Conservation (phyloP, 2,329 filamentous ascomycete genomes). For the Metarhizium anisopliae region DNA sequence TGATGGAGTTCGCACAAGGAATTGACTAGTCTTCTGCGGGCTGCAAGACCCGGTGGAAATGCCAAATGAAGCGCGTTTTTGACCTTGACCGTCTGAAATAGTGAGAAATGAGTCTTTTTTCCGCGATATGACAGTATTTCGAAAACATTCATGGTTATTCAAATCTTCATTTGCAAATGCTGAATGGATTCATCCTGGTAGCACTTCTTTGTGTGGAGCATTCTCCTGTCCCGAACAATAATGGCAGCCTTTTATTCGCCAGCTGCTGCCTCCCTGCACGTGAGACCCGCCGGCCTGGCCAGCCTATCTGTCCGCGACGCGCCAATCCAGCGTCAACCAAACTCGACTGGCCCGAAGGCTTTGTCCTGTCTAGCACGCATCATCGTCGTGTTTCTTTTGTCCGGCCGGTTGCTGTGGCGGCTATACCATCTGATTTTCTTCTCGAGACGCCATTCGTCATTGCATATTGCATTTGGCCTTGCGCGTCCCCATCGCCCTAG, state of each 20-base stretch:
- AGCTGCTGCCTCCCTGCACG: conserved; percentile 2
- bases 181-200: conserved; percentile 2
- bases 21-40: neutral
- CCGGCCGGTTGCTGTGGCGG: neutral
- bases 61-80: conserved; percentile 2
- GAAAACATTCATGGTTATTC: neutral
- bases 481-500: neutral
- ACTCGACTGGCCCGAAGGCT: conserved; percentile 2
- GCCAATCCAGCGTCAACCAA: conserved; percentile 4
- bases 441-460: neutral
- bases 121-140: neutral
- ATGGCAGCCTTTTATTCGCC: conserved; percentile 3
- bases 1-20: neutral
- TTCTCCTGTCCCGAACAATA: neutral
- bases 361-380: conserved; percentile 4
- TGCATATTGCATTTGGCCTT: neutral
- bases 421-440: neutral
- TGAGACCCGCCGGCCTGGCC: conserved; percentile 1
- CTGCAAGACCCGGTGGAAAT: neutral
- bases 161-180: neutral
- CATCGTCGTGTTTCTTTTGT: conserved; percentile 1
- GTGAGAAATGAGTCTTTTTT: neutral
- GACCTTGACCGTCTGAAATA: neutral
- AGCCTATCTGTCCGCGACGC: conserved; percentile 8
- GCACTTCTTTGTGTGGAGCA: conserved; percentile 4